Evolutionary conservation across 106 monocot species (phyloP).

Genomic region (Agapanthus africanus): DNA sequence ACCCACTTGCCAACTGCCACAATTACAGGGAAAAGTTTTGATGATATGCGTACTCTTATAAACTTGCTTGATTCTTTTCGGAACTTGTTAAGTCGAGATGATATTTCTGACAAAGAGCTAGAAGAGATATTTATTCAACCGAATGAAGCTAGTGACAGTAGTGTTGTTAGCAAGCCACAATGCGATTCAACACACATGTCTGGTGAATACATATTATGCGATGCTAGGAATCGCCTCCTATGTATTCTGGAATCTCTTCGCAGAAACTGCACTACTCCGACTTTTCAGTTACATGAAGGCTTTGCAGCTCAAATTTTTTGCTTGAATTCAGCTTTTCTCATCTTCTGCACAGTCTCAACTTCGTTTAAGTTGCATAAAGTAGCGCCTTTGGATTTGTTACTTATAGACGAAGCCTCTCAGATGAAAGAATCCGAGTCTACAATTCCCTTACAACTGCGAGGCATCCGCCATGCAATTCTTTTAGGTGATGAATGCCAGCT

Average conservation of each 20-base stretch:
- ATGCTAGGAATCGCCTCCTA: neutral
- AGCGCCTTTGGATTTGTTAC: constrained; percentile 14
- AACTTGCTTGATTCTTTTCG: neutral
- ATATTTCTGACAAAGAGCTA: neutral
- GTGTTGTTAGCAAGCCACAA: too few species aligned
- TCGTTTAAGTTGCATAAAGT: constrained; percentile 17
- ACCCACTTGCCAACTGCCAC: neutral
- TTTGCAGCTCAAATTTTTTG: constrained; percentile 8
- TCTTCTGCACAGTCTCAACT: constrained; percentile 29
- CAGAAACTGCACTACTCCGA: neutral
- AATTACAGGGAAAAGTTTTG: neutral
- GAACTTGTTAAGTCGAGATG: neutral
- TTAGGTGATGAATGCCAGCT: constrained; percentile 72
- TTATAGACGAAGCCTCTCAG: constrained; percentile 46
- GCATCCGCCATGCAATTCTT: constrained; percentile 36
- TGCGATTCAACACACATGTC: neutral
- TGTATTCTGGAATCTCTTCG: neutral
- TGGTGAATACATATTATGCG: neutral
- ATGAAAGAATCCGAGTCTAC: constrained; percentile 69
- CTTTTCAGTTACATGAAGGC: neutral
- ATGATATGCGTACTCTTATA: neutral
- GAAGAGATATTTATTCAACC: neutral
- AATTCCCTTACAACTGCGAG: constrained; percentile 43
- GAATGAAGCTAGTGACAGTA: neutral
- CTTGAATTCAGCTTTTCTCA: constrained; percentile 12